Evolutionary conservation across 83 land plant genomes (phyloP).

Genomic region (Thuja plicata): DNA sequence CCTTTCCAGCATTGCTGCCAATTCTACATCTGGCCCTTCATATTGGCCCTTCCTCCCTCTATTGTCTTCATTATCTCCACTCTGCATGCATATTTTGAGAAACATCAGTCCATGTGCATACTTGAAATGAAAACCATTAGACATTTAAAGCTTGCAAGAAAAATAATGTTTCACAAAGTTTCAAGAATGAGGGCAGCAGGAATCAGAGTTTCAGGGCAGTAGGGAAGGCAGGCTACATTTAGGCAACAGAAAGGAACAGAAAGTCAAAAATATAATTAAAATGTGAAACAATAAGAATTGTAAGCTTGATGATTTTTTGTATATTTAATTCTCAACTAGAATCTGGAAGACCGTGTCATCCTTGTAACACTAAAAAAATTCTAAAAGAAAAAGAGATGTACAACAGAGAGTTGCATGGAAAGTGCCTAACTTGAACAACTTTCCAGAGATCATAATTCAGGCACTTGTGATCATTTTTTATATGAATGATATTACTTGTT

Average conservation of each 20-base stretch:
- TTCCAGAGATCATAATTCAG: background rate
- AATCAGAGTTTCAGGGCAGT: background rate
- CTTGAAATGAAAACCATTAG: background rate
- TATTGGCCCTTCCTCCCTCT: constrained; percentile 71
- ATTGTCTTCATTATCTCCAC: constrained; percentile 86
- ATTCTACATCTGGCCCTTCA: constrained; percentile 94
- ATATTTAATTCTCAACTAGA: background rate
- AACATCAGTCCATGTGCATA: background rate
- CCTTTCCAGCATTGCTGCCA: constrained; percentile 95
- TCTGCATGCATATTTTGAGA: constrained; percentile 31
- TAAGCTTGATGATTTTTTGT: background rate
- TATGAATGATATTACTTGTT: background rate
- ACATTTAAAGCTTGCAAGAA: background rate
- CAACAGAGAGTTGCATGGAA: background rate
- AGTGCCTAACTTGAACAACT: background rate
- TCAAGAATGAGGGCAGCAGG: background rate
- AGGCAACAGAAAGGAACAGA: background rate
- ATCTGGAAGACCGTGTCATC: background rate
- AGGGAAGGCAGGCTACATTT: background rate
- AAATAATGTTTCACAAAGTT: background rate
- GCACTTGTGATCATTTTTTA: background rate
- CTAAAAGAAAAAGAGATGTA: background rate
- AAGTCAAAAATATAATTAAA: background rate
- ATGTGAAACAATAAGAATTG: background rate
- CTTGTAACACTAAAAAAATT: background rate